Conservation (phyloP, 192 early-diverging fungal genomes). For the Funneliformis mosseae region DNA sequence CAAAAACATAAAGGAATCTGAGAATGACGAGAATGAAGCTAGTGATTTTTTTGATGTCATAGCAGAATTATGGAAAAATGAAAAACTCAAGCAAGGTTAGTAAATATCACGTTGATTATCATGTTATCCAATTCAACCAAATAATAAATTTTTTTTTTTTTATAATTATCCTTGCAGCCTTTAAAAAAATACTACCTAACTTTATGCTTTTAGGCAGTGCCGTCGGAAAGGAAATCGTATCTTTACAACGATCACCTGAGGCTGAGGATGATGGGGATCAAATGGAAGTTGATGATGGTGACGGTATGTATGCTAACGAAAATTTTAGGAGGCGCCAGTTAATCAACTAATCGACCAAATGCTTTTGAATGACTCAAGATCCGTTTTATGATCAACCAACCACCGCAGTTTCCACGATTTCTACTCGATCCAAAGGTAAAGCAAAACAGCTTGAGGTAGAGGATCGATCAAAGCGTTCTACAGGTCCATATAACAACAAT, state of each 20-base stretch:
- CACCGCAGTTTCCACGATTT: neutral
- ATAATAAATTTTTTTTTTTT: neutral
- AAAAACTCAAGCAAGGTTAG: neutral
- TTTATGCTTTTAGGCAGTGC: neutral
- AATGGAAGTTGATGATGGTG: neutral
- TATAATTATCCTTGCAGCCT: neutral
- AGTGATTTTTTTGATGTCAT: neutral
- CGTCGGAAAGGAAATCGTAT: neutral
- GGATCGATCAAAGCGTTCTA: neutral
- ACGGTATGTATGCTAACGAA: neutral
- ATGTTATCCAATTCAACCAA: neutral
- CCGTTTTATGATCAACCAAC: neutral
- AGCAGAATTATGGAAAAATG: neutral
- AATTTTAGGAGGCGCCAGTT: neutral
- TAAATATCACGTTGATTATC: neutral
- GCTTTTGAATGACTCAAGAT: neutral
- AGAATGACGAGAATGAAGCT: neutral
- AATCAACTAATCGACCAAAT: neutral
- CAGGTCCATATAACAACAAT: neutral
- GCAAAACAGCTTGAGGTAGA: neutral
- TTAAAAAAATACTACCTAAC: neutral
- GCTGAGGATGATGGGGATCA: neutral
- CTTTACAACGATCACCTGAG: neutral
- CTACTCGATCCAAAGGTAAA: neutral
- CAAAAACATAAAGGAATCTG: neutral